These are phyloP conservation scores for Rhodotorula taiwanensis DNA, from an alignment of 768 basidiomycete genomes.

Conservation along the genomic window DNA sequence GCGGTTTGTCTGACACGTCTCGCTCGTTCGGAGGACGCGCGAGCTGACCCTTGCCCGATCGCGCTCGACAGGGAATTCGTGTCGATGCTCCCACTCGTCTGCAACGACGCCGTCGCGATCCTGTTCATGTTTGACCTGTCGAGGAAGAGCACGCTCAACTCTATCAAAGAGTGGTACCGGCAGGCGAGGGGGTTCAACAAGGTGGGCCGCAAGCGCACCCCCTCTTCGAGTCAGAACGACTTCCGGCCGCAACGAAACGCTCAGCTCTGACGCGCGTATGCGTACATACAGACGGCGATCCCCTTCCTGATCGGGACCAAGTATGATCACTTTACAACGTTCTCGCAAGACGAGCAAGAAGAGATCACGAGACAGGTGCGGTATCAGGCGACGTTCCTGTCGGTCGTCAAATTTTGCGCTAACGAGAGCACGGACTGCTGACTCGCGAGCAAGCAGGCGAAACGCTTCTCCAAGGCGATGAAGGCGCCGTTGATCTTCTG, in stretches of 20 bases:
- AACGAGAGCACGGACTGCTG: too few species aligned
- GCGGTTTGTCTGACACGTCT: too few species aligned
- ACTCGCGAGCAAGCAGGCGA: conserved; percentile 66
- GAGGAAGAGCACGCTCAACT: conserved; percentile 93
- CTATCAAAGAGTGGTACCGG: conserved; percentile 99
- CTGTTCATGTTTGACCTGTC: conserved; percentile 99
- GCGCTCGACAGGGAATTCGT: conserved; percentile 64
- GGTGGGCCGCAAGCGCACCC: conserved; percentile 53
- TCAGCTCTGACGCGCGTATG: too few species aligned
- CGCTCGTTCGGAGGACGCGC: too few species aligned
- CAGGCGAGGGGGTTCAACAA: conserved; percentile 99
- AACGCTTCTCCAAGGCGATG: conserved; percentile 97
- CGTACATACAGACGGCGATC: conserved; percentile 73
- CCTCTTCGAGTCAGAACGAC: too few species aligned
- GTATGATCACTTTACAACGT: conserved; percentile 92
- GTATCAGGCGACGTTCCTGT: too few species aligned
- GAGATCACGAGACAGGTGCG: conserved; percentile 94
- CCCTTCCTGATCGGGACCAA: conserved; percentile 98
- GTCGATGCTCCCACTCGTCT: conserved; percentile 45
- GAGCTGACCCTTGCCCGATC: too few species aligned
- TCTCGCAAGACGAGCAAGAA: conserved; percentile 95
- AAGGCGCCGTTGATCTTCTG: conserved; percentile 99
- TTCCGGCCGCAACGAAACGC: too few species aligned
- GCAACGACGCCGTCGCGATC: conserved; percentile 98
- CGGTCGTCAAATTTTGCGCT: too few species aligned